These are phyloP conservation scores for Ophiocordyceps unilateralis DNA, from an alignment of 2,329 filamentous ascomycete species.

Conservation along the genomic window DNA sequence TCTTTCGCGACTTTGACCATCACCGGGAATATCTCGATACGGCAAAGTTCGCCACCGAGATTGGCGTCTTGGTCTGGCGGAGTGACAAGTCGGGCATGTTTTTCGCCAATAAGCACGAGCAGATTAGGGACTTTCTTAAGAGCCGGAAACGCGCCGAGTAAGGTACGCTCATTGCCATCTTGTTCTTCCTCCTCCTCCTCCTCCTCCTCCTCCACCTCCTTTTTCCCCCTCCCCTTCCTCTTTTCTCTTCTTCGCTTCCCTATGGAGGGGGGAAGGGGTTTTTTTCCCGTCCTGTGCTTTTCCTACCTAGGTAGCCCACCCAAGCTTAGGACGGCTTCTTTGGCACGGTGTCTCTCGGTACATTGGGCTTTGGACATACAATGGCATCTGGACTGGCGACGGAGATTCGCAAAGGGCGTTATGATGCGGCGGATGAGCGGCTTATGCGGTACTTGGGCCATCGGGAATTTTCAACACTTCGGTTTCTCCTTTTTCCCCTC, in stretches of 20 bases:
- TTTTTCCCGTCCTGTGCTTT: too few species aligned
- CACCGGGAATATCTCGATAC: slow-evolving; percentile 53
- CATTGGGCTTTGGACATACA: too few species aligned
- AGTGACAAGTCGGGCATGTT: slow-evolving; percentile 68
- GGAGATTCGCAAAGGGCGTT: too few species aligned
- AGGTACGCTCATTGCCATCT: too few species aligned
- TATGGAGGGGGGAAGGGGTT: too few species aligned
- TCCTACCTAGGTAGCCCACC: too few species aligned
- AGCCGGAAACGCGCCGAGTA: slow-evolving; percentile 37
- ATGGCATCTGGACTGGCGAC: too few species aligned
- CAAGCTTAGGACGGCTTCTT: too few species aligned
- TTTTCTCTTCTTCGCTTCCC: too few species aligned
- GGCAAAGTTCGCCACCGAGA: slow-evolving; percentile 66
- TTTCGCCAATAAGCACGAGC: slow-evolving; percentile 82
- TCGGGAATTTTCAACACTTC: background rate
- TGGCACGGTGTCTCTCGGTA: too few species aligned
- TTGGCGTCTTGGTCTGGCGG: slow-evolving; percentile 80
- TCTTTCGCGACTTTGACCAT: slow-evolving; percentile 77
- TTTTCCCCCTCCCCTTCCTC: background rate
- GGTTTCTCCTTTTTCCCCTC: background rate
- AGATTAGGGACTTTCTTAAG: slow-evolving; percentile 66
- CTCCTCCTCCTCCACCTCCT: background rate
- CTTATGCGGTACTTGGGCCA: too few species aligned
- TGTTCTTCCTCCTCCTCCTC: background rate
- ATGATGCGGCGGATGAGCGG: too few species aligned